Evolutionary conservation across 257 asterid genomes (phyloP), one percentile per base, ranked within the genome.

Genomic region (Rehmannia glutinosa): DNA sequence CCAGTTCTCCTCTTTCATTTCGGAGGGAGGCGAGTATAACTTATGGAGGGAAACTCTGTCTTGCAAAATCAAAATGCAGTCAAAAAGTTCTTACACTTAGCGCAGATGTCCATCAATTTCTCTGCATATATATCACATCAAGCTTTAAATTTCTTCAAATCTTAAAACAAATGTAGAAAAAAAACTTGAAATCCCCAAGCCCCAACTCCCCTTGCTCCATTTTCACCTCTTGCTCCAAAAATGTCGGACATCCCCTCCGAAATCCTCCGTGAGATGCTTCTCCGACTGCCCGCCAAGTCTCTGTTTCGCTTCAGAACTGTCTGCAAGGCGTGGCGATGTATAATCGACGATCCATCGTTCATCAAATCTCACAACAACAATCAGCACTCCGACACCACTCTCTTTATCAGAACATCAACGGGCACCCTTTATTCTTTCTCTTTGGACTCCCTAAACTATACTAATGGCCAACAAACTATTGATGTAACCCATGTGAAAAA

Each of bases 181-280:
- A 43, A 1, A 15, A 13, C 21, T 0, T 2, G 1, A 3, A 5
- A 49, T 17, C 30, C 32, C 6, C 16, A 50, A 20, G 8, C 57
- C 57, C 58, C 9, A 21, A 23, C 3, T 9, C 7, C 50, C 1
- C 20, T 16, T 1, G 1, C 9, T 15, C 7, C 47, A 2, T 41
- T 10, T n/a, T 5, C 5, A 13, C 6, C 10, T 53, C 12, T 25
- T 53, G 36, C 36, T 21, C 59, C n/a, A 4, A 12, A 71, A 52
- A 62, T 71, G 76, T 72, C 71, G 11, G 66, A 72, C 38, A 10
- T 63, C 1, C 71, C 71, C 13, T 21, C 59, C 1, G 52, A 62
- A 1, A 0, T 56, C 1, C 11, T 9, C 28, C 9, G 10, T 2
- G 35, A 55, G 3, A 41, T 68, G 8, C 73, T 68, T 38, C 13